These are phyloP conservation scores for Yarrowia osloensis DNA, from an alignment of 805 yeast genomes.

Conservation along the genomic window DNA sequence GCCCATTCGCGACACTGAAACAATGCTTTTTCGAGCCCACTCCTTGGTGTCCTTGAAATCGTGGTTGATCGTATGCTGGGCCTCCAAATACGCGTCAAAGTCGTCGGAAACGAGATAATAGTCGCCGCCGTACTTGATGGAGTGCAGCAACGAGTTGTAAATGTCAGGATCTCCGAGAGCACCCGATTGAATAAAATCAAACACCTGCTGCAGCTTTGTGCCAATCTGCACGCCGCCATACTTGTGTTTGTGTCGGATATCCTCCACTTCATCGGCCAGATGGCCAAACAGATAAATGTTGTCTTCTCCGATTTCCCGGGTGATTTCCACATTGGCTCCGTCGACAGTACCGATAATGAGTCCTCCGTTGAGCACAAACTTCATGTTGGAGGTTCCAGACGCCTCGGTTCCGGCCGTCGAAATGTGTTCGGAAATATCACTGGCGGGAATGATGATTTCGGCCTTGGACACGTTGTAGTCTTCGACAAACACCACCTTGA, in stretches of 20 bases:
- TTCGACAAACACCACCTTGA: constrained; percentile 85
- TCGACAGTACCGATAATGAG: constrained; percentile 93
- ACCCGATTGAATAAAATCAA: constrained; percentile 66
- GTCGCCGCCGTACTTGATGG: constrained; percentile 75
- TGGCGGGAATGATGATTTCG: constrained; percentile 84
- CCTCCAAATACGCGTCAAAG: constrained; percentile 81
- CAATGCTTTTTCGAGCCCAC: constrained; percentile 77
- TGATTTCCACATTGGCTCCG: constrained; percentile 94
- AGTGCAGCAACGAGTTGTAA: constrained; percentile 66
- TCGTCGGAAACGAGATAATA: constrained; percentile 86
- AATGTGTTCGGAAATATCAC: constrained; percentile 89
- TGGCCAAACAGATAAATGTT: constrained; percentile 91
- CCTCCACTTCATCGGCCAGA: constrained; percentile 86
- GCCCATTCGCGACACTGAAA: constrained; percentile 88
- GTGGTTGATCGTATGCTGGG: constrained; percentile 74
- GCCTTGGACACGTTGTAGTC: constrained; percentile 95
- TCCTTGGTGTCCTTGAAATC: constrained; percentile 64
- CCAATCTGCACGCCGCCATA: constrained; percentile 63
- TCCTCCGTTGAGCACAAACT: constrained; percentile 92
- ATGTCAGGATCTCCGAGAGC: constrained; percentile 65
- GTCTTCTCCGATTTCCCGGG: constrained; percentile 91
- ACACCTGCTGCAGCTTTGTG: constrained; percentile 60
- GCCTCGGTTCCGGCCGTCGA: constrained; percentile 98
- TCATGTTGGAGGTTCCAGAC: constrained; percentile 94
- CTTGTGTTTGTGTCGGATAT: constrained; percentile 72